Evolutionary conservation across 2,329 filamentous ascomycete species (phyloP).

Genomic region (Clonostachys solani): DNA sequence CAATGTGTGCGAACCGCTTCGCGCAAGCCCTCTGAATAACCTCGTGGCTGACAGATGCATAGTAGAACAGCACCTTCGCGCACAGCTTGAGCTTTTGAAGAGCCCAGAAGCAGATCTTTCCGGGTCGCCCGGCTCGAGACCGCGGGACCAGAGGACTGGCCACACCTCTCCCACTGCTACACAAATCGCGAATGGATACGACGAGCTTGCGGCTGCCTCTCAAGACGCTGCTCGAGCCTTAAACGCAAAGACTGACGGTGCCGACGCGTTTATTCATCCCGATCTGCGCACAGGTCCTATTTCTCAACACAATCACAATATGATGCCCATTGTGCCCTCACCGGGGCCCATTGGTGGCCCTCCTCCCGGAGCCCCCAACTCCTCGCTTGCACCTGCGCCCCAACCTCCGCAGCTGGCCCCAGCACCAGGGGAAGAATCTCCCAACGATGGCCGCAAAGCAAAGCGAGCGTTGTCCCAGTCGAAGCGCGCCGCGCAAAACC

Average conservation of each 20-base stretch:
- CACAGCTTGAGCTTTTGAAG: slow-evolving; percentile 38
- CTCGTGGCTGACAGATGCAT: too few species aligned
- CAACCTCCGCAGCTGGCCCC: slow-evolving; percentile 18
- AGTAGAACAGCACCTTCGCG: slow-evolving; percentile 35
- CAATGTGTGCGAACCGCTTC: not conserved
- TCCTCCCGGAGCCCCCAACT: slow-evolving; percentile 16
- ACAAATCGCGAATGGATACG: slow-evolving; percentile 40
- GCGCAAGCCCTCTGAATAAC: not conserved
- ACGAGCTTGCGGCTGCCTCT: slow-evolving; percentile 25
- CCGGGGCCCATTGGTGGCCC: slow-evolving; percentile 18
- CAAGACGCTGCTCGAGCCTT: slow-evolving; percentile 26
- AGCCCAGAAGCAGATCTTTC: slow-evolving; percentile 22
- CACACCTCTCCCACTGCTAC: slow-evolving; percentile 16
- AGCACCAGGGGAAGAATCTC: slow-evolving; percentile 13
- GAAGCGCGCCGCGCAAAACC: slow-evolving; percentile 93
- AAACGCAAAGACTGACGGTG: slow-evolving; percentile 24
- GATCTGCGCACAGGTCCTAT: slow-evolving; percentile 28
- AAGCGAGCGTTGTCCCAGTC: slow-evolving; percentile 92
- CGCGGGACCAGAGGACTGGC: slow-evolving; percentile 20
- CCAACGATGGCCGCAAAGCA: slow-evolving; percentile 62
- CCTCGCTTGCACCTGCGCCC: slow-evolving; percentile 19
- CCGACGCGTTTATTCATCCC: slow-evolving; percentile 43
- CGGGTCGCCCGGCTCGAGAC: slow-evolving; percentile 5
- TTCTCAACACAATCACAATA: slow-evolving; percentile 19
- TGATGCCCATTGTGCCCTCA: slow-evolving; percentile 29